phyloP scores from a whole-genome alignment of 768 basidiomycete genomes.

The Mrakia gelida region DNA sequence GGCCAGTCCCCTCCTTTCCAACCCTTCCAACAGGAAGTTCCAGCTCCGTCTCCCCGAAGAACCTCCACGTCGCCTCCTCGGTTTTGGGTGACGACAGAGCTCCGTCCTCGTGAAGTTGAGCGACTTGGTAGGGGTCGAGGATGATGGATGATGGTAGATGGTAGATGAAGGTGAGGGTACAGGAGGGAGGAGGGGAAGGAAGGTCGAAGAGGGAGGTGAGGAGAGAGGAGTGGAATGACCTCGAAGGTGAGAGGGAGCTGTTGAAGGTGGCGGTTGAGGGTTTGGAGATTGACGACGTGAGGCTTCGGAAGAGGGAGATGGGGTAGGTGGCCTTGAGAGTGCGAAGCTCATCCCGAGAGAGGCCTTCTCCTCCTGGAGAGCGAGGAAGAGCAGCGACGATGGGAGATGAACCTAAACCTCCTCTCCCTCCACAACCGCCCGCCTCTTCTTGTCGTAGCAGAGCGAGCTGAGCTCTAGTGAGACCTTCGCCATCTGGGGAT shows the following conservation, averaged over 20 bases:
- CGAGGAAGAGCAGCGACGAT: slow-evolving; percentile 12
- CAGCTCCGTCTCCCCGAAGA: slow-evolving; percentile 12
- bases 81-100: not conserved
- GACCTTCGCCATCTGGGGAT: not conserved
- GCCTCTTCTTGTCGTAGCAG: not conserved
- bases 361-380: not conserved
- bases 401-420: slow-evolving; percentile 5
- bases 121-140: slow-evolving; percentile 19
- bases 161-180: slow-evolving; percentile 1
- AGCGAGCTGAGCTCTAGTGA: not conserved
- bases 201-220: slow-evolving; percentile 14
- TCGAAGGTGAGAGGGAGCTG: not conserved
- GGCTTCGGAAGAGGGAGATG: not conserved
- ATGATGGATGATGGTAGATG: not conserved
- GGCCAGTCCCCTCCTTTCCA: slow-evolving; percentile 1
- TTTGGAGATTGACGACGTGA: not conserved
- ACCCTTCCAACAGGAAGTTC: slow-evolving; percentile 8
- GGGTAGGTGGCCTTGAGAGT: not conserved
- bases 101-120: slow-evolving; percentile 16
- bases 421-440: not conserved
- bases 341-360: not conserved
- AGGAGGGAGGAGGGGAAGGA: not conserved
- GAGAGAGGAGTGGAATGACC: slow-evolving; percentile 7
- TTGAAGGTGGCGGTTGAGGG: not conserved
- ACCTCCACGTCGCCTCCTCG: not conserved